Conservation (phyloP, 768 basidiomycete genomes). For the Inosperma sp. region DNA sequence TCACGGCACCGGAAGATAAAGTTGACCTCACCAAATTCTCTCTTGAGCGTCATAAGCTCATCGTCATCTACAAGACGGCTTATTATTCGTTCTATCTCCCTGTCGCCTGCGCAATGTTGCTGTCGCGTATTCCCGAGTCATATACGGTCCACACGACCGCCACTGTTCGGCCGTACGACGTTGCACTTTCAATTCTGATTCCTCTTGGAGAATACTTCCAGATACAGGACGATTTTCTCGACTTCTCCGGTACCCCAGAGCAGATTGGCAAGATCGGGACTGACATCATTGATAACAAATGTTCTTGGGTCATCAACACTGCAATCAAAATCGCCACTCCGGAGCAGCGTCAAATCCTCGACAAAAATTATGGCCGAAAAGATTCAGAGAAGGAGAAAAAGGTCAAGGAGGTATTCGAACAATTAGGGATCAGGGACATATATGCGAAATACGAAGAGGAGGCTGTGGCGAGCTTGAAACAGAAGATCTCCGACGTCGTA, state of each 20-base stretch:
- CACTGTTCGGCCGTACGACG: constrained; percentile 56
- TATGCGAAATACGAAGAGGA: constrained; percentile 79
- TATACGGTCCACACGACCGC: constrained; percentile 12
- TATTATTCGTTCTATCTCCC: too few relatives aligned
- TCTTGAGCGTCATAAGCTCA: too few relatives aligned
- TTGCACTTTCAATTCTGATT: constrained; percentile 76
- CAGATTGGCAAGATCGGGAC: constrained; percentile 97
- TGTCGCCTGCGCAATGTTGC: too few relatives aligned
- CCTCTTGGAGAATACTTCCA: constrained; percentile 98
- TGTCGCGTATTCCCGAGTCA: not conserved
- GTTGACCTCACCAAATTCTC: too few relatives aligned
- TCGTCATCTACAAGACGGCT: too few relatives aligned
- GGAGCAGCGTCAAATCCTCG: constrained; percentile 51
- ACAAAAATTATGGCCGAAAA: constrained; percentile 47
- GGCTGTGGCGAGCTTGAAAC: constrained; percentile 60
- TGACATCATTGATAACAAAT: constrained; percentile 98
- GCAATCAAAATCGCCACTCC: constrained; percentile 59
- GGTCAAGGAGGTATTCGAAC: constrained; percentile 61
- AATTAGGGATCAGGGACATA: constrained; percentile 55
- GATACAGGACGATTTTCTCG: too few relatives aligned
- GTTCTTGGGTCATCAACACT: constrained; percentile 93
- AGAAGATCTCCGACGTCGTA: constrained; percentile 67
- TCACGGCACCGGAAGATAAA: constrained; percentile 1
- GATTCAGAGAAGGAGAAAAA: constrained; percentile 48
- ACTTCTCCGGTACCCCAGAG: constrained; percentile 85